Conservation (phyloP, 257 asterid species). For the Apocynum venetum region DNA sequence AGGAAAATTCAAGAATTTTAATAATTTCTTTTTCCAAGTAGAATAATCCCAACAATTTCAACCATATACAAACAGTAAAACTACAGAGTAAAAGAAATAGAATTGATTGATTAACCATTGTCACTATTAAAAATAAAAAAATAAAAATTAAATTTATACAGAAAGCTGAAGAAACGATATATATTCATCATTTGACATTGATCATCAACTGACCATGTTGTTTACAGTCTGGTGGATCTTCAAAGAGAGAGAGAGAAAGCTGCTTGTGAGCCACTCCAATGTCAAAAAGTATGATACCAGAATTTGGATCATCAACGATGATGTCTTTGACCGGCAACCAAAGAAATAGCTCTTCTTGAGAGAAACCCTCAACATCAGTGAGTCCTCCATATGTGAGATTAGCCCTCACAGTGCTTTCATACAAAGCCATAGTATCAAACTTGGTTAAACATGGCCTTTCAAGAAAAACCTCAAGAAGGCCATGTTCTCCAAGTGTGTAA, state of each 20-base stretch:
- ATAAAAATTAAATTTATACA: background rate
- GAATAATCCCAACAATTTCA: background rate
- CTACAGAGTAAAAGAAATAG: background rate
- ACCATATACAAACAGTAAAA: background rate
- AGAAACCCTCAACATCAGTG: slow-evolving; percentile 69
- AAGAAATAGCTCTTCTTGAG: slow-evolving; percentile 88
- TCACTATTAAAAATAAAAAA: background rate
- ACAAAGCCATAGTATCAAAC: slow-evolving; percentile 84
- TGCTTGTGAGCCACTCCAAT: slow-evolving; percentile 89
- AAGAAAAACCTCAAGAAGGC: slow-evolving; percentile 67
- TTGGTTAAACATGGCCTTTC: slow-evolving; percentile 82
- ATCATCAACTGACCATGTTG: slow-evolving; percentile 28
- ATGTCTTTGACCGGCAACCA: slow-evolving; percentile 93
- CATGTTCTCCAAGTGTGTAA: slow-evolving; percentile 52
- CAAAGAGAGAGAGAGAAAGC: slow-evolving; percentile 78
- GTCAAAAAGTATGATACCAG: slow-evolving; percentile 76
- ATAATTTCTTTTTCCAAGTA: background rate
- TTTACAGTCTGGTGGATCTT: slow-evolving; percentile 82
- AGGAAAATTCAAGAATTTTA: background rate
- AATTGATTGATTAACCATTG: no score
- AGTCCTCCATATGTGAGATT: slow-evolving; percentile 78
- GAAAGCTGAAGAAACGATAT: no score
- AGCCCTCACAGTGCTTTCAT: slow-evolving; percentile 67
- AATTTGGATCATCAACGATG: slow-evolving; percentile 62
- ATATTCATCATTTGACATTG: background rate